Evolutionary conservation across 371 early-diverging fungal genomes (phyloP).

Genomic region (Coemansia sp.): DNA sequence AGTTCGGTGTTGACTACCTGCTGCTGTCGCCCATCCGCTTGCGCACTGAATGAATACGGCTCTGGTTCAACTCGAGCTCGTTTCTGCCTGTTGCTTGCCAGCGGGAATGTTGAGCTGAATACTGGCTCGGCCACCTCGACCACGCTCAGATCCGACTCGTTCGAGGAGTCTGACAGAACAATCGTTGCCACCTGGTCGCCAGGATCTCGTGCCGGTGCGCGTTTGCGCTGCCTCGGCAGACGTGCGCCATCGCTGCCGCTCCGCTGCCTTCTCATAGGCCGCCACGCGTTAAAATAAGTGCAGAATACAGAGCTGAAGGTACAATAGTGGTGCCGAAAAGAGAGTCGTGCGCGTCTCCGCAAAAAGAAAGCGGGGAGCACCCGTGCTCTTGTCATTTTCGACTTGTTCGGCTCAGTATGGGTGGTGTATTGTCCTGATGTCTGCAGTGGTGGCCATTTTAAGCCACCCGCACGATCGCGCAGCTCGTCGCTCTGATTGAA

Average conservation of each 20-base stretch:
- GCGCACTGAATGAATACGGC: not conserved
- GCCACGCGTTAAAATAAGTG: too few species aligned
- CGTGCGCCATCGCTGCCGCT: conserved; percentile 6
- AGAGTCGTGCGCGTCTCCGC: not conserved
- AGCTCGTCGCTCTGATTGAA: too few species aligned
- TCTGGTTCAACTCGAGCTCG: not conserved
- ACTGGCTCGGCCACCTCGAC: conserved; percentile 6
- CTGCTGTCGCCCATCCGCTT: not conserved
- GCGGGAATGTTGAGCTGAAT: conserved; percentile 11
- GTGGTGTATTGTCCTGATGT: too few species aligned
- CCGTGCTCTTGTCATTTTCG: too few species aligned
- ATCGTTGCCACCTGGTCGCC: conserved; percentile 2
- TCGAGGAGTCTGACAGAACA: conserved; percentile 9
- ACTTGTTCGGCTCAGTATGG: too few species aligned
- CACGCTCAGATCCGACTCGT: conserved; percentile 2
- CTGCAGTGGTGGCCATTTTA: too few species aligned
- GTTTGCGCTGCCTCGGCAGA: not conserved
- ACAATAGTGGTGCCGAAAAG: not conserved
- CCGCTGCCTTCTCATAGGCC: conserved; percentile 4
- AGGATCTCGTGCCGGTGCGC: not conserved
- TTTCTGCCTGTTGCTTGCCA: not conserved
- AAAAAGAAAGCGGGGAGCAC: not conserved
- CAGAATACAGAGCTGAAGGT: too few species aligned
- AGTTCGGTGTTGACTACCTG: not conserved
- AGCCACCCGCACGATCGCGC: too few species aligned